Conservation (phyloP, 306 rosid species). For the Casuarina cunninghamiana region DNA sequence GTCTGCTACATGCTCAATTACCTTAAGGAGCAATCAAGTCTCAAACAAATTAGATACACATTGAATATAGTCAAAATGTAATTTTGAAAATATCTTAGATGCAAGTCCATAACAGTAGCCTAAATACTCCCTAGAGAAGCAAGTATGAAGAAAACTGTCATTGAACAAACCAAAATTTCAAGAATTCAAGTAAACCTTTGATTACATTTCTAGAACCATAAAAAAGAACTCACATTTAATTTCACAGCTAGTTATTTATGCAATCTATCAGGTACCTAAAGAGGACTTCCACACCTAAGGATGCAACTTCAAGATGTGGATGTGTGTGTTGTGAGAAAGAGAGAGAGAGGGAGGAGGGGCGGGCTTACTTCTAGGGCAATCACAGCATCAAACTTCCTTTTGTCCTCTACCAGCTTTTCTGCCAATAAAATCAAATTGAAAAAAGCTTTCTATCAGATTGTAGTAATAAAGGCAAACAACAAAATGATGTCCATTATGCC, state of each 20-base stretch:
- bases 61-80: slow-evolving; percentile 9
- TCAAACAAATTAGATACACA: slow-evolving; percentile 12
- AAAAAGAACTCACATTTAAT: slow-evolving; percentile 1
- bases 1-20: slow-evolving; percentile 91
- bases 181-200: not conserved
- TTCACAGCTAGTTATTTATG: not conserved
- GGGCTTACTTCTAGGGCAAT: slow-evolving; percentile 78
- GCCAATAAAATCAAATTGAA: not conserved
- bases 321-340: too few relatives aligned
- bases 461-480: not conserved
- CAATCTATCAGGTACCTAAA: not conserved
- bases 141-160: not conserved
- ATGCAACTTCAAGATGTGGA: not conserved
- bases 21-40: slow-evolving; percentile 41
- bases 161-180: not conserved
- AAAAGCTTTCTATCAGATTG: slow-evolving; percentile 24
- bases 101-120: slow-evolving; percentile 18
- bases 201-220: not conserved
- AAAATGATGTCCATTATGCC: not conserved
- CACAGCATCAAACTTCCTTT: slow-evolving; percentile 65
- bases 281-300: not conserved
- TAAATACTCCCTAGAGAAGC: slow-evolving; percentile 1
- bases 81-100: slow-evolving; percentile 9
- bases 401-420: not conserved
- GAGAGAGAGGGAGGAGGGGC: slow-evolving; percentile 9